phyloP scores from a whole-genome alignment of 441 rosid genomes.

The Bocquillonia castaneifolia region DNA sequence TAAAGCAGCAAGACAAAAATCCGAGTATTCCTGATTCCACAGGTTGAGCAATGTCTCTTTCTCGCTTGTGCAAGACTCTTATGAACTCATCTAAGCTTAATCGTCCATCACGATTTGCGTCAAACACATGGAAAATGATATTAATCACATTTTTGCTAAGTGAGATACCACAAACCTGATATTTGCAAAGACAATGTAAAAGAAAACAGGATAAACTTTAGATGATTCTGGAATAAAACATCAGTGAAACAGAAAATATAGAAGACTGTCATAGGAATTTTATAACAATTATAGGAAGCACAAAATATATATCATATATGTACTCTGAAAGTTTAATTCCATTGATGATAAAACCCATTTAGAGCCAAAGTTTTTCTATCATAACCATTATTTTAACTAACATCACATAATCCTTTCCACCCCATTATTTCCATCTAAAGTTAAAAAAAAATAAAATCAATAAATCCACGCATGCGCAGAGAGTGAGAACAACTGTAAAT shows the following conservation, averaged over 20 bases:
- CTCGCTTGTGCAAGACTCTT: conserved; percentile 53
- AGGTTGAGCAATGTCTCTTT: conserved; percentile 48
- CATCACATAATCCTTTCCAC: not conserved
- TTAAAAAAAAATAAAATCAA: too few species aligned
- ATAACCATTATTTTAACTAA: not conserved
- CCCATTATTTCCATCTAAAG: not conserved
- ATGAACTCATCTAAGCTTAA: conserved; percentile 67
- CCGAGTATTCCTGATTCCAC: conserved; percentile 41
- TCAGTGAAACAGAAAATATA: not conserved
- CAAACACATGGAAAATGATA: conserved; percentile 69
- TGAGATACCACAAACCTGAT: conserved; percentile 63
- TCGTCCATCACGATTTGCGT: conserved; percentile 58
- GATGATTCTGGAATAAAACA: not conserved
- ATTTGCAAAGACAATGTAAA: conserved; percentile 1
- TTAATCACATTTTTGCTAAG: conserved; percentile 56
- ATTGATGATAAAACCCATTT: not conserved
- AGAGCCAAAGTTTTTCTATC: not conserved
- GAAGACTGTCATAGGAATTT: not conserved
- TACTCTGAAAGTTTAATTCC: too few species aligned
- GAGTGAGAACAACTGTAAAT: not conserved
- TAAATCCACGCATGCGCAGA: not conserved
- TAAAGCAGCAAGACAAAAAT: conserved; percentile 43
- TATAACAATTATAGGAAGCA: not conserved
- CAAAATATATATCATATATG: too few species aligned
- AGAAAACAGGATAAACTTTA: not conserved